A percentile compares a stretch with the other conserved stretches of the same genome.
phyloP scores from a whole-genome alignment of 2,329 filamentous ascomycete genomes.

The Colletotrichum siamense region DNA sequence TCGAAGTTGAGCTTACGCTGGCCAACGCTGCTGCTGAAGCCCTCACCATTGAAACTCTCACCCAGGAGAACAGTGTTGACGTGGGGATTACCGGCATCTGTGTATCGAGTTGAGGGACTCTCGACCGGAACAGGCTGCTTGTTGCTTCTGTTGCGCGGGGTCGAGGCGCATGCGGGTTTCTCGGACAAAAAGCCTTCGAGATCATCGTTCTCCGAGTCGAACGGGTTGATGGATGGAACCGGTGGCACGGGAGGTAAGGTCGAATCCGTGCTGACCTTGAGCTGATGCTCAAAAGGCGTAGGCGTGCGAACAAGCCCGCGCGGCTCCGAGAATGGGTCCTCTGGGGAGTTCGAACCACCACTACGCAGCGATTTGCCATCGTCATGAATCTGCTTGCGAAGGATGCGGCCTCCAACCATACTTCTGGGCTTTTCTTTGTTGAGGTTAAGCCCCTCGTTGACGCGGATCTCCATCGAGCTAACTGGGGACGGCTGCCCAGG shows the following conservation, averaged over 20 bases:
- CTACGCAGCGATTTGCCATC: constrained; percentile 32
- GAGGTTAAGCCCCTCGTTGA: constrained; percentile 40
- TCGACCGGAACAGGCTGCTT: neutral
- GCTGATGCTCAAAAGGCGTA: constrained; percentile 27
- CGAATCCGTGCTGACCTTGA: constrained; percentile 16
- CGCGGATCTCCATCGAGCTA: constrained; percentile 35
- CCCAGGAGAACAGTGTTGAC: neutral
- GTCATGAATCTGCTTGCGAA: constrained; percentile 32
- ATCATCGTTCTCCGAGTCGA: constrained; percentile 42
- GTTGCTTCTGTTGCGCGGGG: constrained; percentile 32
- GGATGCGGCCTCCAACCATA: constrained; percentile 33
- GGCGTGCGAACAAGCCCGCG: constrained; percentile 19
- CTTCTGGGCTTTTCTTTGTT: constrained; percentile 38
- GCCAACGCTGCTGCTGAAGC: neutral
- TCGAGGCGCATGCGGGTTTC: constrained; percentile 42
- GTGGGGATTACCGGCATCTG: neutral
- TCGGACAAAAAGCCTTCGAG: constrained; percentile 42
- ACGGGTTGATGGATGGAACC: constrained; percentile 24
- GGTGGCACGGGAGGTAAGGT: neutral
- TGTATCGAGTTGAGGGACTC: constrained; percentile 2
- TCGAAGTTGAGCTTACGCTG: neutral
- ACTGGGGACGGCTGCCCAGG: constrained; percentile 25
- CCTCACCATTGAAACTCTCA: neutral
- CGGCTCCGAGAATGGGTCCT: constrained; percentile 35
- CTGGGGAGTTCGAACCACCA: constrained; percentile 25